Base-by-base conservation (phyloP, 192 early-diverging fungal genomes). In the Coemansia sp. region DNA sequence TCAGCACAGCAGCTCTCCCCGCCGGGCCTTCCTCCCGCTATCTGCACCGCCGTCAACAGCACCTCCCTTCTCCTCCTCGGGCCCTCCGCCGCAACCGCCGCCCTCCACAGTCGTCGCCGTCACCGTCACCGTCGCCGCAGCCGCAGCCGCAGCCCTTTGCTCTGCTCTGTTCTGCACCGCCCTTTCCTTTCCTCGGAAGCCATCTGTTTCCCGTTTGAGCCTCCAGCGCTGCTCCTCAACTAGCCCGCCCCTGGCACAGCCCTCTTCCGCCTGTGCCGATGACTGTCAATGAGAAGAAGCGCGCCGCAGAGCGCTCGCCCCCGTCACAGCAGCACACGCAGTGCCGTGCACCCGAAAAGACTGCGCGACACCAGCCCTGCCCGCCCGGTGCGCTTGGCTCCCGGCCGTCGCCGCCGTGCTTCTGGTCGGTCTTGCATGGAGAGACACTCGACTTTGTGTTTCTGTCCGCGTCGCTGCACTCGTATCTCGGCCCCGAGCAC, bases 391-490 rank as follows among this genome's bases (percentile, higher is more conserved):
- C n/a, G n/a, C n/a, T n/a, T n/a, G n/a, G 14, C 46, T 41, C 37
- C 18, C 68, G 62, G 46, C 72, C 72, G 41, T 41, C 37, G 13
- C 68, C 61, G 46, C 72, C 72, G 41, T 76, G 72, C 41, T 76
- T 76, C 51, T 76, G 72, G 72, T 55, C 60, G 26, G 72, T 76
- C 37, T 61, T 76, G 30, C 58, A 68, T 50, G 53, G 65, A 46
- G 65, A 76, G 32, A 52, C 40, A 20, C 61, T 76, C 23, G 62
- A 58, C 39, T 64, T 76, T 65, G 60, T 58, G 33, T 64, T 54
- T 53, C 41, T 76, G 6, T 76, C 72, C n/a, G 58, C 64, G 14
- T 69, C 72, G 37, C 50, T 76, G 46, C 50, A 65, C 50, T 34
- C 14, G 29, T 69, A 64, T 36, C 42, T 76, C 39, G 62, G 72